Base-by-base conservation (phyloP, 2,329 filamentous ascomycete genomes). In the Phialophora chinensis region DNA sequence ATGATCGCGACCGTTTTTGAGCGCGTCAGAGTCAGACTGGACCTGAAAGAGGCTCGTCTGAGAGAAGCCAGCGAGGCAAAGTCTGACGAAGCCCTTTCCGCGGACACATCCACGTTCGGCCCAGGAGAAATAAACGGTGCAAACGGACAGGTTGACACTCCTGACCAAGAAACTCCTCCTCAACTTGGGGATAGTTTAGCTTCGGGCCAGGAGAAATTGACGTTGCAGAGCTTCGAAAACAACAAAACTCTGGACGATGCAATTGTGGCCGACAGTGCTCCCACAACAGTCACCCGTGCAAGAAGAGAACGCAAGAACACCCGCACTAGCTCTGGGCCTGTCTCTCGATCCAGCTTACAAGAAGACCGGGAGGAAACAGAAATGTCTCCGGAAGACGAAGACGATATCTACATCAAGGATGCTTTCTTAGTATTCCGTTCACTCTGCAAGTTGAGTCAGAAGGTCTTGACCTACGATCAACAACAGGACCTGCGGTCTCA, bases 1-100 rank as follows among this genome's bases (percentile, higher is more conserved):
- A 99, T 99, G 95, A 92, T 98, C 47, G 93, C 94, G 71, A 98
- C 94, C 1, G 95, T 99, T 2, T 99, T 99, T 74, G 95, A 99
- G 79, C 85, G 95, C 68, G 94, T 99, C 70, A 96, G 95, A 81
- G 87, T 87, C 0, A 86, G 95, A 61, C 81, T 99, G 68, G 90
- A 93, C 66, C 88, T 93, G 82, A 97, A 97, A 78, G 93, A 97
- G 75, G 85, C 91, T 42, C 87, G 92, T 23, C 74, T 90, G 63
- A 78, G 79, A 55, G 78, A 81, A 42, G 71, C 74, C 11, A 75
- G 77, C 4, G 77, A 77, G 54, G 69, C 58, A 10, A 72, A 75
- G 27, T 74, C 73, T 58, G 75, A 75, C 17, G 69, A 74, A 53
- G 69, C 62, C 50, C 54, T 73, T 23, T 66, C 72, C 20, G 61